Conservation (phyloP, 495 filamentous ascomycete species). For the Penicillium robsamsonii region DNA sequence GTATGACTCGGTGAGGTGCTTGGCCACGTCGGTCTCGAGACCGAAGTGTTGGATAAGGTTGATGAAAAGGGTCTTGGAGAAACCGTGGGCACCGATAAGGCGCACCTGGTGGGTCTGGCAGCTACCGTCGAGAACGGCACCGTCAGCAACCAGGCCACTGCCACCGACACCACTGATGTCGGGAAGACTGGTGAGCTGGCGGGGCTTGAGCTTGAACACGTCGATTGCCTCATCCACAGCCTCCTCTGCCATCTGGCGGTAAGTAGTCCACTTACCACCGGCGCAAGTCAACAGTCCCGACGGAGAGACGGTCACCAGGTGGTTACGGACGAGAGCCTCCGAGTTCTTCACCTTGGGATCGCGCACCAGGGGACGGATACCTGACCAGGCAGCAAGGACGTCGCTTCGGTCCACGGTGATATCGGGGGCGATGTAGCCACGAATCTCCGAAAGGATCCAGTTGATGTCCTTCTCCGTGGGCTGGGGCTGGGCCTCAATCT, state of each 20-base stretch:
- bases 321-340: slow-evolving; percentile 92
- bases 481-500: slow-evolving; percentile 76
- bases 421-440: slow-evolving; percentile 84
- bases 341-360: slow-evolving; percentile 94
- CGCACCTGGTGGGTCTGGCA: slow-evolving; percentile 93
- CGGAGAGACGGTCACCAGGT: slow-evolving; percentile 81
- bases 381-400: slow-evolving; percentile 94
- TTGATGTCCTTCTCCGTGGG: slow-evolving; percentile 91
- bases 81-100: slow-evolving; percentile 91
- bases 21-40: slow-evolving; percentile 90
- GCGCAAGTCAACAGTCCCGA: slow-evolving; percentile 90
- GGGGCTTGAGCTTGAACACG: slow-evolving; percentile 67
- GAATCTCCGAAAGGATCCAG: slow-evolving; percentile 93
- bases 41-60: slow-evolving; percentile 97
- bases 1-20: slow-evolving; percentile 85
- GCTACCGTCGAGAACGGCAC: slow-evolving; percentile 71
- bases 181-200: slow-evolving; percentile 58
- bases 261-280: slow-evolving; percentile 99
- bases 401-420: slow-evolving; percentile 93
- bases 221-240: slow-evolving; percentile 87
- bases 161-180: slow-evolving; percentile 75
- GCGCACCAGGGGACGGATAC: slow-evolving; percentile 89
- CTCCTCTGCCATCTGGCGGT: slow-evolving; percentile 98
- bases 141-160: slow-evolving; percentile 61
- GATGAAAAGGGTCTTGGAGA: slow-evolving; percentile 94